Evolutionary conservation across 2,329 filamentous ascomycete genomes (phyloP), one percentile per base, ranked within the genome.

Genomic region (Pseudocercospora ulei): DNA sequence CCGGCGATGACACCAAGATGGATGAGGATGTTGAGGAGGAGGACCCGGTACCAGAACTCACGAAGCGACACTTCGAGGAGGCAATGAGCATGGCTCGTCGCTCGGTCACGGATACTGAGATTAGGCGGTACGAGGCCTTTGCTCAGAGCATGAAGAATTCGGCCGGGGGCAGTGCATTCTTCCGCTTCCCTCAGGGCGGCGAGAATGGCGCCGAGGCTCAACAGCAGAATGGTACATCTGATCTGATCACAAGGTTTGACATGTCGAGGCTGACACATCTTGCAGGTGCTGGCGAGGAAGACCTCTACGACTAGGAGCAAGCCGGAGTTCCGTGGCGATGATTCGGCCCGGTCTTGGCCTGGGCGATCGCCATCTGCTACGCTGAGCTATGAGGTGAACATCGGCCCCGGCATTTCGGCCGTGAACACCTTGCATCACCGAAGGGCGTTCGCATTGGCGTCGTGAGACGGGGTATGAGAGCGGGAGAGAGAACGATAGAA

Each of bases 111-210:
- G 90, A 98, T 54, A 88, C 96, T 13, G 90, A 98, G 73, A 93
- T 98, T 57, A 82, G 90, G 59, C 81, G 88, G 46, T 98, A 98
- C 68, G 90, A 98, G 73, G 88, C 90, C 3, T 98, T 98, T 58
- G 83, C 88, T 25, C 88, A 96, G 70, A 88, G 88, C 64, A 92
- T 98, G 86, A 98, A 98, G 82, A 94, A 93, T 63, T 79, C 84
- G 44, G 87, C 86, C 35, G 87, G 87, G 24, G 88, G 87, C 58
- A 86, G 84, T 43, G 58, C 57, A 55, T 95, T 90, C 75, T 98
- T 98, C 82, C 87, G 92, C 66, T 98, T 98, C 78, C 88, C 64
- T 53, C 73, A 66, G 62, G 74, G 68, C 66, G 73, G 68, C 64
- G 65, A 62, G 16, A 49, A 68, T 64, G 49, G 65, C 62, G 48